Evolutionary conservation across 73 alveolate species (phyloP).

Genomic region (Effrenium voratum): DNA sequence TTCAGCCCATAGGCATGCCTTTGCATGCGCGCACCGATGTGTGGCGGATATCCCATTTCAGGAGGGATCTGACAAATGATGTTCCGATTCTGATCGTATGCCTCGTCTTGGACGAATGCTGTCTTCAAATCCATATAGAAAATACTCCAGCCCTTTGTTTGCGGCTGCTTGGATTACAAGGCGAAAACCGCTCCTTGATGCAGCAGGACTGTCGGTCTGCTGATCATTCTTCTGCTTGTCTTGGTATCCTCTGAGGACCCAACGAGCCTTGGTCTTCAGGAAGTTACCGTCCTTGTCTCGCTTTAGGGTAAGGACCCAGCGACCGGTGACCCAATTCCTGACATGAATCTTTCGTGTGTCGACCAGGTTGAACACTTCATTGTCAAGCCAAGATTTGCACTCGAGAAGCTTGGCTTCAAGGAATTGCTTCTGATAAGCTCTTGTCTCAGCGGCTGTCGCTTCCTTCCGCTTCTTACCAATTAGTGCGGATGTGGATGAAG

Average conservation of each 20-base stretch:
- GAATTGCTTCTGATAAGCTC: conserved; percentile 30
- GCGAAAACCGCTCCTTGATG: background rate
- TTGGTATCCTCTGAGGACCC: conserved; percentile 42
- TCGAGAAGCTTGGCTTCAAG: conserved; percentile 29
- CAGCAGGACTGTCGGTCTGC: conserved; percentile 56
- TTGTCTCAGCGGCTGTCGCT: background rate
- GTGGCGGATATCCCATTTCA: too few species aligned
- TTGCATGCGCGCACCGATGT: too few species aligned
- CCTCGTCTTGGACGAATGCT: conserved; percentile 48
- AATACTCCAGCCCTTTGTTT: background rate
- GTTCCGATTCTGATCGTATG: conserved; percentile 17
- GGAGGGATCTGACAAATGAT: background rate
- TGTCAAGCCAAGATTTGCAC: conserved; percentile 46
- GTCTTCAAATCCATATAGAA: conserved; percentile 43
- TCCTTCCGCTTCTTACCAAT: conserved; percentile 17
- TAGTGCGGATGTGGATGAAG: too few species aligned
- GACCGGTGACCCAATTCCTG: background rate
- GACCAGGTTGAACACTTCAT: conserved; percentile 26
- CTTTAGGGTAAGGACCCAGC: conserved; percentile 33
- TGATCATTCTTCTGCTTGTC: background rate
- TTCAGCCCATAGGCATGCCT: too few species aligned
- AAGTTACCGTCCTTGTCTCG: conserved; percentile 62
- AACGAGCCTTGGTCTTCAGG: conserved; percentile 44
- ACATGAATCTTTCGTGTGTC: background rate
- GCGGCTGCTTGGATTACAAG: background rate